Base-by-base conservation (phyloP, 768 basidiomycete species). In the Trametes cubensis region DNA sequence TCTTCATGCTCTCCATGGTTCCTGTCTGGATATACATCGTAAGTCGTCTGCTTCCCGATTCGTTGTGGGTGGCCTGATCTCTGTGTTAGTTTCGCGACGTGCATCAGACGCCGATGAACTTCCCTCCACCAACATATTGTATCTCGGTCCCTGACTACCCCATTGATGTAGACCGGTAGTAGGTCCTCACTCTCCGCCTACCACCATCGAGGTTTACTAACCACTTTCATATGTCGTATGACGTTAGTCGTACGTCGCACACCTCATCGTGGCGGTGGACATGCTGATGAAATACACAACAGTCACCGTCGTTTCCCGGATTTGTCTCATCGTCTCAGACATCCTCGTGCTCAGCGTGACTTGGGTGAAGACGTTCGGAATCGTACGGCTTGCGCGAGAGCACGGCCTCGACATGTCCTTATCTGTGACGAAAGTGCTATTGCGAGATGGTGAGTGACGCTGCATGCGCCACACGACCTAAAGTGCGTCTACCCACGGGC, bases 351-450 rank as follows among this genome's bases (percentile, higher is more conserved):
- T 61, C 15, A 26, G 60, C 40, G 60, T 61, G 13, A 61, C 60
- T 20, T 61, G 60, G 60, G n/a, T 20, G 6, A 55, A 61, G 53
- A 61, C 60, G 10, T 61, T 55, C 60, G 60, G 60, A 15, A 55
- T 55, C 39, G 47, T 61, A 20, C 60, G 60, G 47, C 45, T 61
- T 20, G 39, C 60, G 10, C 41, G 47, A 14, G 46, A 61, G 26
- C 53, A 61, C 14, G n/a, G 41, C 6, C 15, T 55, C 18, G 26
- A 34, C 13, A 42, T 4, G 15, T 30, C 60, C 1, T 47, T 61
- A 13, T 55, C 60, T 14, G 8, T 61, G 0, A 53, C 46, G n/a
- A 55, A 54, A 4, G 53, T 61, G 1, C 54, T 61, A 6, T 42
- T 61, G 23, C 53, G 60, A 26, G 60, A 61, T 30, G 60, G 60